Evolutionary conservation across 106 monocot species (phyloP).

Genomic region (Phalaenopsis aphrodite): DNA sequence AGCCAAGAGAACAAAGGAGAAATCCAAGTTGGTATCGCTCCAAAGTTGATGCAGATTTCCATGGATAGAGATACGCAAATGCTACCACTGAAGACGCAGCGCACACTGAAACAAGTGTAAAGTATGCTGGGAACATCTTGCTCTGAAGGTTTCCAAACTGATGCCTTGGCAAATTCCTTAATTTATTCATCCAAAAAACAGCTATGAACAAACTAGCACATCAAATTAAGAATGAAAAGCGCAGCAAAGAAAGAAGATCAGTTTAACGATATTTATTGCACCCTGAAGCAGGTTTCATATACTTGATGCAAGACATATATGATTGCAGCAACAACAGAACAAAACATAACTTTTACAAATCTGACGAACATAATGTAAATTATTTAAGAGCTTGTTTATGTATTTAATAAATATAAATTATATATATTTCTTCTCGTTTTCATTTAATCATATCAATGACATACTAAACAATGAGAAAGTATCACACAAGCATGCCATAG

Average conservation of each 20-base stretch:
- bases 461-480: too few species aligned
- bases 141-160: conserved; percentile 86
- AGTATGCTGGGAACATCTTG: conserved; percentile 98
- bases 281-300: not conserved
- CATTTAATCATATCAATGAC: too few species aligned
- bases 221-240: not conserved
- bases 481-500: too few species aligned
- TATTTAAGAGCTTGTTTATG: too few species aligned
- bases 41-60: conserved; percentile 52
- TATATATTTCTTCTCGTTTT: too few species aligned
- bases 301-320: not conserved
- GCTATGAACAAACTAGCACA: not conserved
- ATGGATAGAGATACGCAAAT: conserved; percentile 83
- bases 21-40: conserved; percentile 93
- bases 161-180: conserved; percentile 89
- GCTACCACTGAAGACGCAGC: conserved; percentile 56
- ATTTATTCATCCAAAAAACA: not conserved
- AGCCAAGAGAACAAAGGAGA: conserved; percentile 68
- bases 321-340: not conserved
- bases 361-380: too few species aligned
- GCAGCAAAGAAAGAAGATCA: not conserved
- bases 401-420: too few species aligned
- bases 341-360: too few species aligned
- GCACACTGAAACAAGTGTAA: conserved; percentile 46
- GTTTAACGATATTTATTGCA: not conserved